Evolutionary conservation across 805 yeast species (phyloP).

Genomic region (Starmerella scarabaei): DNA sequence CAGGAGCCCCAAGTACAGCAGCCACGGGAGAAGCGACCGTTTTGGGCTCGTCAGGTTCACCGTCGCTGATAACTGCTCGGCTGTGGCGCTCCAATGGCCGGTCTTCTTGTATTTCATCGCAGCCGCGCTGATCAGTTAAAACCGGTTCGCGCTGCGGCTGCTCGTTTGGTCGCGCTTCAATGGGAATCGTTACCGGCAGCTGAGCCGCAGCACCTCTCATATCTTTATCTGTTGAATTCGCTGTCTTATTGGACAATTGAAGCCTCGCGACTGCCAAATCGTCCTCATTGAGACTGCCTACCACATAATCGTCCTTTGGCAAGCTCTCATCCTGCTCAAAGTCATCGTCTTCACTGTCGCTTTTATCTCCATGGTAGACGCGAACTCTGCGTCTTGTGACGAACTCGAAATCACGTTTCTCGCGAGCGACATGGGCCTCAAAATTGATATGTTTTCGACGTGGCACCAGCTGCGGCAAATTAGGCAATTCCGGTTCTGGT

Average conservation of each 20-base stretch:
- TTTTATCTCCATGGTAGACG: conserved; percentile 15
- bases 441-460: conserved; percentile 6
- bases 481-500: too few relatives aligned
- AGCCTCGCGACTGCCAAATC: not conserved
- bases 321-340: conserved; percentile 6
- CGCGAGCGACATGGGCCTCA: conserved; percentile 11
- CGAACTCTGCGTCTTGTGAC: conserved; percentile 8
- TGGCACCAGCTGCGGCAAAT: too few relatives aligned
- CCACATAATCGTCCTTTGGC: too few relatives aligned
- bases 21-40: too few relatives aligned
- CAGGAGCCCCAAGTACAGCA: too few relatives aligned
- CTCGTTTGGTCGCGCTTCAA: too few relatives aligned
- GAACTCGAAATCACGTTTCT: conserved; percentile 10
- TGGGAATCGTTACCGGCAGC: not conserved
- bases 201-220: not conserved
- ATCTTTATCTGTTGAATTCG: not conserved
- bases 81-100: too few relatives aligned
- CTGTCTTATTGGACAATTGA: not conserved
- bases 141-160: not conserved
- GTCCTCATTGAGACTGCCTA: not conserved
- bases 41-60: not conserved
- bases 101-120: not conserved
- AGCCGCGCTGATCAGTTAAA: too few relatives aligned
- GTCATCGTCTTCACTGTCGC: conserved; percentile 20
- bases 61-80: too few relatives aligned